Conservation (phyloP, 1,284 basidiomycete species). For the Bjerkandera adusta region DNA sequence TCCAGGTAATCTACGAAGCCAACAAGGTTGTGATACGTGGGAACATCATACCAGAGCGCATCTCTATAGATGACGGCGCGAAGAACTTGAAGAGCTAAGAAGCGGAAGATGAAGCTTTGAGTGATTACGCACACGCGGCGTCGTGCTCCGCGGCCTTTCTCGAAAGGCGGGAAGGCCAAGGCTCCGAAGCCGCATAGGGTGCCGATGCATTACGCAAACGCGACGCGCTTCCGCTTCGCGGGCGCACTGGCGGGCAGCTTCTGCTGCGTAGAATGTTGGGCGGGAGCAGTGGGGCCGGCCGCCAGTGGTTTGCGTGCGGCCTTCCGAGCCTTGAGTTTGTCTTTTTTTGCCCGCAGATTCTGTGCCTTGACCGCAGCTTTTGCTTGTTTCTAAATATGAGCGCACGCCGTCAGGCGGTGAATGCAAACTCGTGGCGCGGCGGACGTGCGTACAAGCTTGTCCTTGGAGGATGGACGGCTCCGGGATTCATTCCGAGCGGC, state of each 20-base stretch:
- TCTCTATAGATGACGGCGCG: too few species aligned
- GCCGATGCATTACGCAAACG: slow-evolving; percentile 11
- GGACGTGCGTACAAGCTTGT: slow-evolving; percentile 23
- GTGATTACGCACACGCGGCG: too few species aligned
- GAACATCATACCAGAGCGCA: too few species aligned
- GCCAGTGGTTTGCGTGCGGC: neutral
- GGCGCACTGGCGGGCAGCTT: slow-evolving; percentile 2
- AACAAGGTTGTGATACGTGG: too few species aligned
- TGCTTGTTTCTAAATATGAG: slow-evolving; percentile 23
- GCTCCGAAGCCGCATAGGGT: neutral
- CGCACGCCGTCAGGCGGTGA: neutral
- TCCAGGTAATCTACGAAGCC: too few species aligned
- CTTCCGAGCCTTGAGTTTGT: slow-evolving; percentile 27
- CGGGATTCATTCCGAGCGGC: slow-evolving; percentile 12
- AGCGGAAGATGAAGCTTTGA: too few species aligned
- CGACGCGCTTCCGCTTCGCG: slow-evolving; percentile 7
- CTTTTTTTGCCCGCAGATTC: slow-evolving; percentile 26
- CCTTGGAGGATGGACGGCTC: slow-evolving; percentile 16
- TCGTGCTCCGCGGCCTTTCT: neutral
- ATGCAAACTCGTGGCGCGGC: neutral
- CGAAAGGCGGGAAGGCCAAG: neutral
- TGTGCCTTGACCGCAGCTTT: slow-evolving; percentile 27
- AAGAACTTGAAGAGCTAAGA: too few species aligned
- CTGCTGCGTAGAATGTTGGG: too few species aligned
- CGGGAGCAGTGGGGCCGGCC: too few species aligned